Evolutionary conservation across 2,329 filamentous ascomycete species (phyloP), one percentile per base, ranked within the genome.

Genomic region (Botryosphaeria dothidea): DNA sequence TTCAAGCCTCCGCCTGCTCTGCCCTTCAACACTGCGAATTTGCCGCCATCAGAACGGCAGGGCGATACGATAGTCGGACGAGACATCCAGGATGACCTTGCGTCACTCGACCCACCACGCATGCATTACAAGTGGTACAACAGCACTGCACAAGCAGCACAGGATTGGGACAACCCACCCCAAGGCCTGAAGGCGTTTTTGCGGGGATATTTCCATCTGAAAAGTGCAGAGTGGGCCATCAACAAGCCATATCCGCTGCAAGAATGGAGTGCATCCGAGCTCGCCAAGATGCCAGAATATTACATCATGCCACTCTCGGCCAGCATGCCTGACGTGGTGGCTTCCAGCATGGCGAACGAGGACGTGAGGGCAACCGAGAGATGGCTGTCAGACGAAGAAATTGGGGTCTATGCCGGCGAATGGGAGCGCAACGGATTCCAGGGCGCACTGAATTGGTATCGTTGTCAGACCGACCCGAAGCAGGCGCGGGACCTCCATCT

Each of bases 71-170:
- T 71, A 15, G 62, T 58, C 15, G 52, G 62, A 13, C 62, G 62
- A 23, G 81, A 87, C 65, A 82, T 90, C n/a, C 84, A 88, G 65
- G 76, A 78, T 21, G 83, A 84, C 3, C 81, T 90, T 1, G 83
- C 83, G 0, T 77, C 78, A 45, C 79, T 88, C 1, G 73, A 80
- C 1, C 81, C 84, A n/a, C 86, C 87, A 0, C 72, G 86, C 8
- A 90, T 90, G 72, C 88, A 90, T 72, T 91, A 91, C 79, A 89
- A 89, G 74, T 88, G 84, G 84, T 90, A 88, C 74, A 88, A 88
- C 69, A 84, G 85, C 2, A 83, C 81, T 2, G 57, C 79, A 0
- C 66, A 71, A 1, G 86, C 86, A 0, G 80, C 79, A 0, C 36
- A 66, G 2, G 79, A 86, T 34, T 85, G 84, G 83, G 72, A 76